Conservation (phyloP, 768 basidiomycete species). For the Megacollybia marginata region DNA sequence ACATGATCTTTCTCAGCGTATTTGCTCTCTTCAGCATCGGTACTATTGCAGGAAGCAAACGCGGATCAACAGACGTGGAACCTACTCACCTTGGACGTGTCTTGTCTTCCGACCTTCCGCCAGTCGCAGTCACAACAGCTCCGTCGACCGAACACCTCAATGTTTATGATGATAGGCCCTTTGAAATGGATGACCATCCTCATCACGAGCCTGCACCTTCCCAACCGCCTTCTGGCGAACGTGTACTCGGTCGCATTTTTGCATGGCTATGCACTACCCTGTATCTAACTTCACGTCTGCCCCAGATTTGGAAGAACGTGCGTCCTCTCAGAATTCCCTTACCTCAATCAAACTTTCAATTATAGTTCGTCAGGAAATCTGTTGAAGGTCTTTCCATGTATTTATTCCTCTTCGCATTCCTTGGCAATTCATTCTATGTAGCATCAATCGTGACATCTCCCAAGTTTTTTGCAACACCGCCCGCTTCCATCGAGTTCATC, state of each 20-base stretch:
- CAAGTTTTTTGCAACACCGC: constrained; percentile 45
- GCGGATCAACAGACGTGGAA: constrained; percentile 17
- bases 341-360: neutral
- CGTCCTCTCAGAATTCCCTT: constrained; percentile 24
- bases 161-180: neutral
- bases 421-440: constrained; percentile 92
- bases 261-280: constrained; percentile 93
- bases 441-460: constrained; percentile 82
- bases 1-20: constrained; percentile 74
- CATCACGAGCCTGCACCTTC: neutral
- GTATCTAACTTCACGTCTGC: constrained; percentile 89
- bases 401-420: constrained; percentile 89
- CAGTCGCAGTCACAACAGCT: neutral
- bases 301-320: constrained; percentile 99
- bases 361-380: constrained; percentile 80
- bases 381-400: constrained; percentile 93
- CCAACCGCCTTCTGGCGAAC: constrained; percentile 32
- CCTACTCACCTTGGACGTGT: constrained; percentile 41
- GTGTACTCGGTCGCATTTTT: constrained; percentile 79
- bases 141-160: no score
- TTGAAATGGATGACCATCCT: neutral
- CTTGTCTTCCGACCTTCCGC: constrained; percentile 19
- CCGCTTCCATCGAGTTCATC: constrained; percentile 58
- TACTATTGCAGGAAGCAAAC: constrained; percentile 29
- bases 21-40: constrained; percentile 72